Evolutionary conservation across 352 stramenopile species (phyloP), one percentile per base, ranked within the genome.

Genomic region (Globisporangium nagaii): DNA sequence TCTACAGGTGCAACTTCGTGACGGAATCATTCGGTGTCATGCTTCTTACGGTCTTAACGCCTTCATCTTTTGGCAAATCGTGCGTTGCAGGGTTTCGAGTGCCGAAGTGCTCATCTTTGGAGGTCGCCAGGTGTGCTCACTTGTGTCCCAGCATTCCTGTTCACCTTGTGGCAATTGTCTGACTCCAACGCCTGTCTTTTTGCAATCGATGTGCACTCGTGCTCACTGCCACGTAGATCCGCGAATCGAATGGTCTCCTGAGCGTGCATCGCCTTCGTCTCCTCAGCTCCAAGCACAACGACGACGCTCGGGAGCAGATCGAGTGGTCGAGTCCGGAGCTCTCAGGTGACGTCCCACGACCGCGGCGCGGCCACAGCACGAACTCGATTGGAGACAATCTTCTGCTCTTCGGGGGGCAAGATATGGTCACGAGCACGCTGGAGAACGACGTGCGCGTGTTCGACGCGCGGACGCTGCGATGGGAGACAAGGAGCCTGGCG

Each of bases 391-490:
- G 80, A 2, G 48, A 74, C 30, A 70, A 82, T 13, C 47, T 91
- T 35, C 53, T 91, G 36, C 53, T 91, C 5, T 84, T 91, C 34
- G 78, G 76, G 17, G 78, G 80, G 0, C 80, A 91, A 60, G 62
- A 79, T 27, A 67, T 68, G 12, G 56, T 58, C 19, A 81, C 75
- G 0, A 65, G 71, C 1, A 59, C 79, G 19, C 51, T 89, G 8
- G 19, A 70, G 32, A 84, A 80, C 41, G 75, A 87, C 28, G 54
- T 87, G 20, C 65, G 63, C 1, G 64, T 88, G 24, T 56, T 89
- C 1, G 54, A 84, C 34, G 47, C 75, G 31, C 40, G 37, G 2
- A 34, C 32, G 1, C 60, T 73, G 9, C 60, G 36, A 15, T 91
- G 80, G 80, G 44, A 30, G 19, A 44, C 42, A 0, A 42, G 76